phyloP scores from a whole-genome alignment of 2,329 filamentous ascomycete species.

The Colletotrichum orchidophilum region DNA sequence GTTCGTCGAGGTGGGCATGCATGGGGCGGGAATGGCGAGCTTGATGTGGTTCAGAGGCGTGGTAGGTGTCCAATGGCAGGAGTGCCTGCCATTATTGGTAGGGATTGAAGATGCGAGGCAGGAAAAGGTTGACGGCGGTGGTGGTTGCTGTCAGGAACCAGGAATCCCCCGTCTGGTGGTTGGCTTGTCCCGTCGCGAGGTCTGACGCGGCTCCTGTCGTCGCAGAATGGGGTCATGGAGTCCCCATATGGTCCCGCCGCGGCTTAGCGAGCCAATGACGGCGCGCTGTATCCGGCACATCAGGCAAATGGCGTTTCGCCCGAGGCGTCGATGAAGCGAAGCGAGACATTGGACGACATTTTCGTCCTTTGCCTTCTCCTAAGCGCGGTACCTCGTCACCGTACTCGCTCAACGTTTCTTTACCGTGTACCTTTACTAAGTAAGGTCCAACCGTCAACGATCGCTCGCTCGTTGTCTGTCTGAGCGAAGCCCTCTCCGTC shows the following conservation, averaged over 20 bases:
- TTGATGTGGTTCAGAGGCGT: neutral
- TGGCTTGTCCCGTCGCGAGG: slow-evolving; percentile 9
- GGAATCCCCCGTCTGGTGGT: neutral
- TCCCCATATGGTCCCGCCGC: slow-evolving; percentile 33
- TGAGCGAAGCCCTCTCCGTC: slow-evolving; percentile 18
- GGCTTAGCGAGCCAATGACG: slow-evolving; percentile 38
- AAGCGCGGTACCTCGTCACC: slow-evolving; percentile 10
- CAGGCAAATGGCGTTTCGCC: slow-evolving; percentile 50
- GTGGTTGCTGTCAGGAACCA: neutral
- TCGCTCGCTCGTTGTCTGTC: neutral
- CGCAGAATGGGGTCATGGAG: slow-evolving; percentile 41
- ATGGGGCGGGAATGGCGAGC: slow-evolving; percentile 8
- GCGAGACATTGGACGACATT: slow-evolving; percentile 37
- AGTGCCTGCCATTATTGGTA: neutral
- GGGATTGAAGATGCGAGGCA: neutral
- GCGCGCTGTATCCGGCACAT: slow-evolving; percentile 36
- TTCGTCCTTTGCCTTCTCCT: neutral
- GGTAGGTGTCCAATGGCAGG: neutral
- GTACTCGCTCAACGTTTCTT: neutral
- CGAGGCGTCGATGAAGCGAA: slow-evolving; percentile 50
- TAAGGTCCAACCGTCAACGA: neutral
- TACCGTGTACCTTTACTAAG: neutral
- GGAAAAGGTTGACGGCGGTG: neutral
- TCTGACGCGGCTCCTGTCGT: slow-evolving; percentile 46
- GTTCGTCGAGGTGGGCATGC: neutral